Evolutionary conservation across 805 yeast species (phyloP), one percentile per base, ranked within the genome.

Genomic region (Spathaspora boniae): DNA sequence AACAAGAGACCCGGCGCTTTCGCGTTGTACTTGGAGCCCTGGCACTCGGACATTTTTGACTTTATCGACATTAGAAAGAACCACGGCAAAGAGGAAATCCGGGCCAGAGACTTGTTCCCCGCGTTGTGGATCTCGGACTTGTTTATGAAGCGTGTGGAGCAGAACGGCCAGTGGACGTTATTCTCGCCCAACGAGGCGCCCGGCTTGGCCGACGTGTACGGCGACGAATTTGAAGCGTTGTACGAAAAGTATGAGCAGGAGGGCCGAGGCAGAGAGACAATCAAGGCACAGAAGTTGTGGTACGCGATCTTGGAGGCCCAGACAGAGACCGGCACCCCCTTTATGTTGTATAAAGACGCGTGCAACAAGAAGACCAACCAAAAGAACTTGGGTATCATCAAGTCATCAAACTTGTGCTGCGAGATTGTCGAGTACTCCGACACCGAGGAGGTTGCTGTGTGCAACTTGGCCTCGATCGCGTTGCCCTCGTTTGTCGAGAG

Each of bases 1-100:
- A 76, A 76, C 58, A 76, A 76, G 59, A 62, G 82, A 56, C 82
- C 82, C 11, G 82, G 82, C 51, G 81, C 81, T 9, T 74, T 76
- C 55, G 81, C 81, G 15, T 56, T 76, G 35, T 76, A 76, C 55
- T 53, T 75, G 34, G 82, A 76, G 57, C 81, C 82, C 51, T 76
- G 82, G 82, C 82, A 76, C 52, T 59, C 78, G 6, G 81, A 76
- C 53, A 67, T 76, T 43, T 70, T 76, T 46, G 80, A 76, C 39
- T 74, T 76, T 46, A 65, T 76, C 38, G 80, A 76, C 50, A 70
- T 76, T 44, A 66, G 80, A 58, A 76, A 76, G 60, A 76, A 76
- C 53, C 81, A 76, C 53, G 82, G 82, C 48, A 76, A 76, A 51
- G 82, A 76, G 55, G 82, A 76, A 54, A 72, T 72, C 44, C 65